Evolutionary conservation across 1,139 yeast species (phyloP), one percentile per base, ranked within the genome.

Genomic region (Yamadazyma triangularis): DNA sequence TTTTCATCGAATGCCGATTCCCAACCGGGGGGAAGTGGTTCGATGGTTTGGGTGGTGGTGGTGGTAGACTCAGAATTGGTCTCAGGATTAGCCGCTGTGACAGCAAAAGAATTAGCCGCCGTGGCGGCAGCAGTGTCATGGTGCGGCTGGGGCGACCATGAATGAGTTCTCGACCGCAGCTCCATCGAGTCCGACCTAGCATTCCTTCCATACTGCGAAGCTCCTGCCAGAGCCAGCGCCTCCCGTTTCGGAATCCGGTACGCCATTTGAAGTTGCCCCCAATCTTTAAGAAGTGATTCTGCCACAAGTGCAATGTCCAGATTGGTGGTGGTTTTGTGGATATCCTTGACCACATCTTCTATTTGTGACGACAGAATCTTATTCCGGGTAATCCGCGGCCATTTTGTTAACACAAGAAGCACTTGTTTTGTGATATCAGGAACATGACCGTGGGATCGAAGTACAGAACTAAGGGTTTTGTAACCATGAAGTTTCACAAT

Each of bases 401-500:
- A 85, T 33, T 65, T 63, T 23, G 65, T 53, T 41, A 91, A 64
- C 23, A 88, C 72, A 27, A 64, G 62, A 32, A 88, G 57, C 24
- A 84, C 64, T 48, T 66, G 58, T 6, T 56, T 47, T 6, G 70
- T 63, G 29, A 75, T 49, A 29, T 75, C 50, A 0, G 53, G 60
- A 30, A 68, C 72, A 35, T 39, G 53, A 25, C 54, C 40, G 25
- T 64, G 50, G 11, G 62, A 66, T 34, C 73, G 66, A 29, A 86
- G 53, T 8, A 85, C 58, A 13, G 77, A 72, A 11, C 84, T 74
- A 33, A 89, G 66, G 9, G 94, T 79, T 47, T 82, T 83, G 56
- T 88, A 85, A 6, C 98, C 98, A 52, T 89, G 98, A 50, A 87
- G 68, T 39, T 81, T 70, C 48, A 87, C 77, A 32, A 88, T 76